Percentiles rank a stretch among this genome's conserved stretches.
Evolutionary conservation across 768 basidiomycete species (phyloP).

Genomic region (Trametes cingulata): DNA sequence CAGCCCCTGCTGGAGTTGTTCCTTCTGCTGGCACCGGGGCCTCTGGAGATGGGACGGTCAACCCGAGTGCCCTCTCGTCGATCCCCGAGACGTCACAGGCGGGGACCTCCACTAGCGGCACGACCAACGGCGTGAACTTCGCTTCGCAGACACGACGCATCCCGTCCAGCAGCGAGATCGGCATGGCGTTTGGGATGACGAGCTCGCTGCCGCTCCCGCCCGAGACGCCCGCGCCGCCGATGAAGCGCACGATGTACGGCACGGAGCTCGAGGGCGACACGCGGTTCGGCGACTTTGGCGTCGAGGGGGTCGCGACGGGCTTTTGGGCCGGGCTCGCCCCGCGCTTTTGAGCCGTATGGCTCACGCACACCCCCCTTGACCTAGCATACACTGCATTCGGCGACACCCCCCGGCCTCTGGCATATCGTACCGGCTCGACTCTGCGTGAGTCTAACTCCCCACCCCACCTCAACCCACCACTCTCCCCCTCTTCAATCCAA

Average conservation of each 20-base stretch:
- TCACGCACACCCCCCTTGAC: constrained; percentile 6
- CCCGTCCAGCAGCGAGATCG: constrained; percentile 45
- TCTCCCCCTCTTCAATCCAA: not conserved
- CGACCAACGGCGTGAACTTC: not conserved
- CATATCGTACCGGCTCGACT: constrained; percentile 10
- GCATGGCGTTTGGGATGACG: constrained; percentile 45
- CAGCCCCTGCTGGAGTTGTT: not conserved
- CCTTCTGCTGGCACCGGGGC: not conserved
- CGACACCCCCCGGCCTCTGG: constrained; percentile 12
- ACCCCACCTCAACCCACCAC: not conserved
- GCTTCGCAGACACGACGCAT: constrained; percentile 10
- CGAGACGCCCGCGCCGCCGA: constrained; percentile 47
- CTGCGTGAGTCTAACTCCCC: not conserved
- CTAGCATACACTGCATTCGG: not conserved
- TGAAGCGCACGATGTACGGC: constrained; percentile 79
- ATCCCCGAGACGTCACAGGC: not conserved
- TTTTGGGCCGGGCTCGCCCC: constrained; percentile 55
- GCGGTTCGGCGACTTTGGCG: constrained; percentile 84
- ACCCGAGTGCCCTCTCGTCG: constrained; percentile 17
- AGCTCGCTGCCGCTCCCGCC: constrained; percentile 40
- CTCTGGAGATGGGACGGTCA: constrained; percentile 12
- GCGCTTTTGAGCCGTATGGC: constrained; percentile 16
- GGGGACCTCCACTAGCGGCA: not conserved
- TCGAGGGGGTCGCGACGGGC: constrained; percentile 72
- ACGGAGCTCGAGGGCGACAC: constrained; percentile 80